Evolutionary conservation across 805 yeast species (phyloP), one percentile per base, ranked within the genome.

Genomic region (Peterozyma toletana): DNA sequence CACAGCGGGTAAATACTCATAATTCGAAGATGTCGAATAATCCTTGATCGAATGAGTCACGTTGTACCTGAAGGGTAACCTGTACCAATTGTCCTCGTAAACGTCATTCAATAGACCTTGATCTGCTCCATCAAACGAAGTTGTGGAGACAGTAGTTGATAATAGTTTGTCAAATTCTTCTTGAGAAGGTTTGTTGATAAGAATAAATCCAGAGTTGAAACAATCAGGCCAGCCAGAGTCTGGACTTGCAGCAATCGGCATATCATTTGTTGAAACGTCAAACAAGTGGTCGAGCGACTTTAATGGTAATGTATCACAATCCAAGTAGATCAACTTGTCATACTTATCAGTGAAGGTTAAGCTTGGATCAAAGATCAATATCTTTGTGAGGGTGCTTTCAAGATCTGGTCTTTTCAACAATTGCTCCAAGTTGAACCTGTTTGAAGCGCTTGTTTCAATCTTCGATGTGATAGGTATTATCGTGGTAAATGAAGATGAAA

Each of bases 171-270:
- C 48, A 51, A 66, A 80, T 16, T 68, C 71, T 0, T 51, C 47
- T 1, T 49, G 35, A 50, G 68, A 65, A 3, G 95, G 95, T 33
- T 69, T 67, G 27, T 80, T 57, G 3, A 80, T 66, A 54, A 87
- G 68, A 16, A 87, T 77, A 17, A 43, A 43, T 3, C 96, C 96
- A 30, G 89, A 77, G 60, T 88, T 87, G 67, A 88, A 88, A 53
- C 83, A 72, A 64, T 88, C 96, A 0, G 96, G 96, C 86, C 95
- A 88, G 11, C 96, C 95, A n/a, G 78, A 69, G 63, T 88, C 96
- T 0, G 95, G 85, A 13, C 82, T 67, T 0, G 93, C 90, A 34
- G 66, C 49, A 3, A 75, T 60, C 9, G 53, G 34, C 11, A 15
- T 5, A 10, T 38, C 45, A 7, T 15, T 15, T 11, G 34, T 14